phyloP scores from a whole-genome alignment of 164 flowering plant species.

The Stephania japonica region DNA sequence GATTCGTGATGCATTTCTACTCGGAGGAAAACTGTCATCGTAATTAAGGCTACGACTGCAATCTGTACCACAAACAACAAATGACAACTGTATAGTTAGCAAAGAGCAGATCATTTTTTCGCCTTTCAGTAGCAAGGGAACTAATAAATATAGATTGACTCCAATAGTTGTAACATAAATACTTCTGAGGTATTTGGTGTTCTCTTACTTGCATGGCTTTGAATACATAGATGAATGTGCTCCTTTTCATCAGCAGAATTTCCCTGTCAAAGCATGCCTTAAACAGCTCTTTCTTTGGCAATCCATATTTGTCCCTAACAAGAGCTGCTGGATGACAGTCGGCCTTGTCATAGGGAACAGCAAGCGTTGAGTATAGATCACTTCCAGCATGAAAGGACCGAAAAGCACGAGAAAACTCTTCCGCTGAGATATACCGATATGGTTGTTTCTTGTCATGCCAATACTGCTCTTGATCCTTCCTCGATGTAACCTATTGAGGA shows the following conservation, averaged over 20 bases:
- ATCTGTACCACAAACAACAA: slow-evolving; percentile 27
- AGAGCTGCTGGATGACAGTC: slow-evolving; percentile 39
- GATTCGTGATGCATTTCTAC: slow-evolving; percentile 32
- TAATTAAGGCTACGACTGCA: slow-evolving; percentile 22
- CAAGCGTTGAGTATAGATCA: slow-evolving; percentile 16
- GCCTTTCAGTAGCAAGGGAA: no score
- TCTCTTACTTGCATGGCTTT: slow-evolving; percentile 39
- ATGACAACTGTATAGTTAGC: no score
- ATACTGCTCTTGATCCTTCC: slow-evolving; percentile 44
- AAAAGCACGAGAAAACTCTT: slow-evolving; percentile 29
- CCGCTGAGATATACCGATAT: slow-evolving; percentile 26
- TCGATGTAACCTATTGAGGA: slow-evolving; percentile 30
- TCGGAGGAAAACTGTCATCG: slow-evolving; percentile 42
- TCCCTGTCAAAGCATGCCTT: slow-evolving; percentile 49
- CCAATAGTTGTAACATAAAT: neutral
- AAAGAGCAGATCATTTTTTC: no score
- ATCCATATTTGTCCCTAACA: slow-evolving; percentile 39
- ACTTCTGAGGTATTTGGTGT: neutral
- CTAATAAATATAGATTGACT: neutral
- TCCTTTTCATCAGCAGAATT: slow-evolving; percentile 53
- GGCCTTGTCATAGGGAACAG: slow-evolving; percentile 24
- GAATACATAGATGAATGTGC: slow-evolving; percentile 50
- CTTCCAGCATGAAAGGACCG: slow-evolving; percentile 31
- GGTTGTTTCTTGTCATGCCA: slow-evolving; percentile 27
- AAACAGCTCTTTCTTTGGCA: slow-evolving; percentile 40